Conservation (phyloP, 257 asterid genomes). For the Scutellaria baicalensis region DNA sequence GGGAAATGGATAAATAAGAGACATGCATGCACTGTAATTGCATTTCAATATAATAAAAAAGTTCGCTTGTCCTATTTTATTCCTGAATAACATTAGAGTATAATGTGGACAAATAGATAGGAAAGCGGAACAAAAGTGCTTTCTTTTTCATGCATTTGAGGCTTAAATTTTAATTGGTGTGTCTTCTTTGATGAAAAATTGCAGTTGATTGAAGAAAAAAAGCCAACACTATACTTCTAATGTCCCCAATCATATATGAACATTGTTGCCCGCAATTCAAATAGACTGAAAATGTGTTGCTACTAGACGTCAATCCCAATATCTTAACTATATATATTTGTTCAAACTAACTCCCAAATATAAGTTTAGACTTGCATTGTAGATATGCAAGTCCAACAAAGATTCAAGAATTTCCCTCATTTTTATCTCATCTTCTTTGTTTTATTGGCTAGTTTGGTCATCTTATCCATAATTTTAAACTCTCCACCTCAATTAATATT, state of each 20-base stretch:
- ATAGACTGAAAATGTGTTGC: neutral
- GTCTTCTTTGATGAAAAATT: neutral
- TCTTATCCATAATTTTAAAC: neutral
- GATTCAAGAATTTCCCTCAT: neutral
- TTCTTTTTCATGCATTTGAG: neutral
- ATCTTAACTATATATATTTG: neutral
- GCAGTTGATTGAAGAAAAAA: neutral
- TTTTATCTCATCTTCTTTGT: neutral
- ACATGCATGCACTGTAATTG: neutral
- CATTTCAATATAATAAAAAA: neutral
- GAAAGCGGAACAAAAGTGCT: constrained; percentile 4
- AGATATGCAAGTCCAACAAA: neutral
- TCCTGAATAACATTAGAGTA: neutral
- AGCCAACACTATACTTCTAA: neutral
- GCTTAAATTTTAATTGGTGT: neutral
- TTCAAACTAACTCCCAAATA: neutral
- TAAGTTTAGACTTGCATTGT: neutral
- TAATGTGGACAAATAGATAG: neutral
- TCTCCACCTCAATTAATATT: neutral
- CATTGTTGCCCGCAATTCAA: neutral
- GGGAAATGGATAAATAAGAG: constrained; percentile 10
- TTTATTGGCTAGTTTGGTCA: neutral
- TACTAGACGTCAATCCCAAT: neutral
- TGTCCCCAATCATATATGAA: neutral
- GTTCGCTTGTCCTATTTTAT: neutral